Conservation (phyloP, 441 rosid genomes). For the Bocquillonia castaneifolia region DNA sequence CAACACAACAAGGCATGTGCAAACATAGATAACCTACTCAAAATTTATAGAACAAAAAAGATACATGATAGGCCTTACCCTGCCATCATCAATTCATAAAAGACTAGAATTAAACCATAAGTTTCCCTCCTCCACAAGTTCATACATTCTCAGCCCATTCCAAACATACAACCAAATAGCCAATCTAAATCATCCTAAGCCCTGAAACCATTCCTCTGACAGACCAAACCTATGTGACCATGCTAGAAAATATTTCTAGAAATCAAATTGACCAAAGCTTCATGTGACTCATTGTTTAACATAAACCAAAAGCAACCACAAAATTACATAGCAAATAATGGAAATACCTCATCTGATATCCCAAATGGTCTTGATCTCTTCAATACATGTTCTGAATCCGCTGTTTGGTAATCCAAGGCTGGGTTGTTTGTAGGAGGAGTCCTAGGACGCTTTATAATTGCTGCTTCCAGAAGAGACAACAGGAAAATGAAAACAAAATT, state of each 20-base stretch:
- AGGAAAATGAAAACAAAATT: not conserved
- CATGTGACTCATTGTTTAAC: not conserved
- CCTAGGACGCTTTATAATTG: constrained; percentile 62
- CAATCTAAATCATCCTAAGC: constrained; percentile 1
- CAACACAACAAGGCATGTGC: not conserved
- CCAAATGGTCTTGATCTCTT: constrained; percentile 70
- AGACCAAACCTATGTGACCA: not conserved
- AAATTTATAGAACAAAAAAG: too few relatives aligned
- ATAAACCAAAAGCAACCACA: not conserved
- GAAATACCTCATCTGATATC: constrained; percentile 55
- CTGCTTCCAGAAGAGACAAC: constrained; percentile 31
- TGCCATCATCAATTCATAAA: not conserved
- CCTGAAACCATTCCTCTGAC: not conserved
- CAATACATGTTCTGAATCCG: constrained; percentile 66
- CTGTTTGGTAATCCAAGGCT: constrained; percentile 64
- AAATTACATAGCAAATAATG: not conserved
- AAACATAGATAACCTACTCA: not conserved
- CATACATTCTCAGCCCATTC: not conserved
- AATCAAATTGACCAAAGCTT: constrained; percentile 2
- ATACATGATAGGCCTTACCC: not conserved
- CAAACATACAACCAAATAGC: not conserved
- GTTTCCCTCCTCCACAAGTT: not conserved
- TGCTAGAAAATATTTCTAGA: not conserved
- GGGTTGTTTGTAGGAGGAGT: constrained; percentile 58
- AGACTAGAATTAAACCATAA: not conserved